A percentile compares a stretch with the other conserved stretches of the same genome.
Evolutionary conservation across 352 stramenopile species (phyloP).

Genomic region (Globisporangium spiculum): DNA sequence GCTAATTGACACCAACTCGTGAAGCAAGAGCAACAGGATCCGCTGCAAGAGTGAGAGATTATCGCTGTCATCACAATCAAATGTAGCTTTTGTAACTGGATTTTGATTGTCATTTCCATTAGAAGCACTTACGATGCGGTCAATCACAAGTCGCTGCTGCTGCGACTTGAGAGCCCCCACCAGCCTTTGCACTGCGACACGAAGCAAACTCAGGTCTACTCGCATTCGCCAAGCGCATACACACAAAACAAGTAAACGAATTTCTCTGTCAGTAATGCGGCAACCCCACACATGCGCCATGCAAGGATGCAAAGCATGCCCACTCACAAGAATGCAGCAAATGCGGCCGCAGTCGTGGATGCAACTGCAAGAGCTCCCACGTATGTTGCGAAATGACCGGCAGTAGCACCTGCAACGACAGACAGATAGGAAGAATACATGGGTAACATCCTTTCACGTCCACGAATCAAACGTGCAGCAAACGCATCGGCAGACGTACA

Average conservation of each 20-base stretch:
- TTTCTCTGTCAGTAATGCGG: too few species aligned
- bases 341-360: constrained; percentile 15
- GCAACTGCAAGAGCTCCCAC: constrained; percentile 24
- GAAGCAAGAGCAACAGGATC: constrained; percentile 18
- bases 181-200: neutral
- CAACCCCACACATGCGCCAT: neutral
- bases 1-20: constrained; percentile 25
- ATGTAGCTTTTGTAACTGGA: too few species aligned
- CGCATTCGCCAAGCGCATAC: too few species aligned
- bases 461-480: neutral
- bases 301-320: neutral
- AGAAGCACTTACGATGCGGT: constrained; percentile 4
- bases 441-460: too few species aligned
- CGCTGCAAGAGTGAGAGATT: neutral
- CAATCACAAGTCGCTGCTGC: neutral
- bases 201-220: neutral
- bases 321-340: constrained; percentile 21
- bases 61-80: neutral
- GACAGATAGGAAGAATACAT: neutral
- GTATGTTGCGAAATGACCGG: constrained; percentile 1
- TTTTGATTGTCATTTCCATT: neutral
- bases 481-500: neutral
- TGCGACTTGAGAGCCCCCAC: neutral
- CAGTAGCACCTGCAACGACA: neutral
- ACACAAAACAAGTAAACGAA: neutral